Conservation (phyloP, 805 yeast species). For the Sungouiella blattae region DNA sequence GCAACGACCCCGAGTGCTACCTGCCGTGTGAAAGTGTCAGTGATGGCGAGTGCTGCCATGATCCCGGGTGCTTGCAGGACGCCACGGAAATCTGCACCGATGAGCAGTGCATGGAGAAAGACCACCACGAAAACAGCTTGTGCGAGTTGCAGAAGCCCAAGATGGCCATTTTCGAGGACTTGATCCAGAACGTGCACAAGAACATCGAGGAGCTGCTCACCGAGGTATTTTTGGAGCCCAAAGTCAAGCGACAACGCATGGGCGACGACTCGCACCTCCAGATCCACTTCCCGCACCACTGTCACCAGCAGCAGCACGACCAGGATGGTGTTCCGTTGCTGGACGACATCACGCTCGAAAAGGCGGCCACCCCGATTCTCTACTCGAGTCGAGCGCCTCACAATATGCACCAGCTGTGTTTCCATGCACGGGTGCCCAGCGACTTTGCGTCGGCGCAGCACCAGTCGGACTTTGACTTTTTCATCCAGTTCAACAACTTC, state of each 20-base stretch:
- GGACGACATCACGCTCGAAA: too few relatives aligned
- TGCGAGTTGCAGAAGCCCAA: conserved; percentile 29
- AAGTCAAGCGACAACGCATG: conserved; percentile 1
- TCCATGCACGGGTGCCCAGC: conserved; percentile 41
- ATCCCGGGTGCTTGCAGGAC: background rate
- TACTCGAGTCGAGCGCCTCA: too few relatives aligned
- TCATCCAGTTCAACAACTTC: conserved; percentile 33
- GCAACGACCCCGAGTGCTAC: conserved; percentile 3
- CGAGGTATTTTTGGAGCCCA: too few relatives aligned
- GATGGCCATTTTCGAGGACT: conserved; percentile 34
- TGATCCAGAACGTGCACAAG: conserved; percentile 35
- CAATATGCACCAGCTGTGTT: conserved; percentile 41
- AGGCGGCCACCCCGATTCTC: too few relatives aligned
- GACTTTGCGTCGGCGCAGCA: conserved; percentile 7
- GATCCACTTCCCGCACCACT: conserved; percentile 39
- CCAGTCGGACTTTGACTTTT: conserved; percentile 36
- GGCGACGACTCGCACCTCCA: too few relatives aligned
- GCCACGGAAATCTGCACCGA: background rate
- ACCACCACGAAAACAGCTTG: conserved; percentile 15
- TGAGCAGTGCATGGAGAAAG: background rate
- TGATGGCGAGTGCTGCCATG: conserved; percentile 2
- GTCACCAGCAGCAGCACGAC: conserved; percentile 28
- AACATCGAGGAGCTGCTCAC: conserved; percentile 17
- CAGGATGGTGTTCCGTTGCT: too few relatives aligned
- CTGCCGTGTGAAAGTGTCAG: background rate